These are phyloP conservation scores for Staphylotrichum tortipilum DNA, from an alignment of 495 filamentous ascomycete genomes.

Conservation along the genomic window DNA sequence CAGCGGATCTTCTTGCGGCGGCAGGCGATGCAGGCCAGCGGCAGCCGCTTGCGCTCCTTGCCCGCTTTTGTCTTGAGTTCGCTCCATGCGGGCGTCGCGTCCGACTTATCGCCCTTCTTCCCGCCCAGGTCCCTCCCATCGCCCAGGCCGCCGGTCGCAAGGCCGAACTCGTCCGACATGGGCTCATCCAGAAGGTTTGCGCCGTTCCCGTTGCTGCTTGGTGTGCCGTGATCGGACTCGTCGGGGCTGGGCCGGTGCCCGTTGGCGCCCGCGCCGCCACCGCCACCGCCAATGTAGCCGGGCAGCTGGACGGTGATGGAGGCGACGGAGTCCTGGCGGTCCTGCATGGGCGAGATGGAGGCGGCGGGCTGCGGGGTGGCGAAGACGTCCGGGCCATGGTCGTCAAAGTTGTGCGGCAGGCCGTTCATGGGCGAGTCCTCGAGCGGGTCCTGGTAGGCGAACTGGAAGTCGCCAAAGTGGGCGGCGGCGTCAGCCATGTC, in stretches of 20 bases:
- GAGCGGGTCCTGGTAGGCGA: slow-evolving; percentile 33
- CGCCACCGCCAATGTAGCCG: slow-evolving; percentile 15
- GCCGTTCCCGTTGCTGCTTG: slow-evolving; percentile 36
- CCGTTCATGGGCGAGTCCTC: slow-evolving; percentile 35
- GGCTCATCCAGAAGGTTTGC: slow-evolving; percentile 41
- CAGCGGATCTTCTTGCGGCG: slow-evolving; percentile 96
- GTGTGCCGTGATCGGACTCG: slow-evolving; percentile 41
- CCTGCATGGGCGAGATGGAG: slow-evolving; percentile 33
- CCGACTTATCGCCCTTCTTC: slow-evolving; percentile 51
- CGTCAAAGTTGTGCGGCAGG: slow-evolving; percentile 26
- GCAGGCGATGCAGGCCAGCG: slow-evolving; percentile 92
- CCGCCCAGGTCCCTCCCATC: slow-evolving; percentile 45
- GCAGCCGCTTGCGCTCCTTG: slow-evolving; percentile 88
- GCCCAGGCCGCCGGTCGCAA: slow-evolving; percentile 33
- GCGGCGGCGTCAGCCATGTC: slow-evolving; percentile 29
- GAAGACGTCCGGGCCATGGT: slow-evolving; percentile 34
- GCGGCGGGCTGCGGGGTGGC: slow-evolving; percentile 24
- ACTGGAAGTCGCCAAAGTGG: slow-evolving; percentile 40
- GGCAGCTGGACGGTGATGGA: slow-evolving; percentile 28
- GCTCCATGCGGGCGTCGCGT: slow-evolving; percentile 69
- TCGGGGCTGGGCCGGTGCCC: slow-evolving; percentile 30
- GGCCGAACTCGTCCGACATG: slow-evolving; percentile 46
- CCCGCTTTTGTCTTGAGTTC: slow-evolving; percentile 97
- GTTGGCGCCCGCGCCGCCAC: too few species aligned
- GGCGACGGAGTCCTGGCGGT: slow-evolving; percentile 32